Percentiles rank a stretch among this genome's conserved stretches.
These are phyloP conservation scores for Pascua guehoae DNA, from an alignment of 1,284 basidiomycete genomes.

Conservation along the genomic window DNA sequence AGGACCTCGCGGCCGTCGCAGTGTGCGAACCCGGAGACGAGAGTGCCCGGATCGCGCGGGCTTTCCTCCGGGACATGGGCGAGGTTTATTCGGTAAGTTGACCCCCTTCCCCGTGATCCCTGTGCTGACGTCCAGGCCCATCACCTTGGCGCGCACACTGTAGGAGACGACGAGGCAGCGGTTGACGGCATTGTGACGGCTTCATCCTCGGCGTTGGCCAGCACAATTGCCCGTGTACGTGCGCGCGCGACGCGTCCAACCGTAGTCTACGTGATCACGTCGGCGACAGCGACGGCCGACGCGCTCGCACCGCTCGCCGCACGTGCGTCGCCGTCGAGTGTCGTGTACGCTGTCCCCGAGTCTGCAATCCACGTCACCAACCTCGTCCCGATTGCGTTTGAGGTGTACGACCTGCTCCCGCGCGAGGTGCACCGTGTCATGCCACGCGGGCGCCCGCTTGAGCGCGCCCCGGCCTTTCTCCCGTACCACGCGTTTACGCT, in stretches of 20 bases:
- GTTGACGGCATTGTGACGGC: neutral
- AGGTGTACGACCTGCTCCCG: slow-evolving; percentile 33
- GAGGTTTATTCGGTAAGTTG: slow-evolving; percentile 15
- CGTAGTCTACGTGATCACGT: slow-evolving; percentile 13
- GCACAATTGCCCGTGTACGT: neutral
- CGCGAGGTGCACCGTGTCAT: slow-evolving; percentile 21
- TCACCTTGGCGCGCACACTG: slow-evolving; percentile 7
- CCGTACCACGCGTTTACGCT: slow-evolving; percentile 36
- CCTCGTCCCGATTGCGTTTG: slow-evolving; percentile 25
- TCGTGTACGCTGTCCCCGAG: slow-evolving; percentile 5
- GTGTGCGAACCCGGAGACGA: slow-evolving; percentile 21
- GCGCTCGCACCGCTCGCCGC: slow-evolving; percentile 6
- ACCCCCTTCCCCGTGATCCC: neutral
- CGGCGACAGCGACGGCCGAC: neutral
- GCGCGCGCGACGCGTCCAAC: neutral
- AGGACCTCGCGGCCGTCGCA: slow-evolving; percentile 28
- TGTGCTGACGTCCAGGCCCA: neutral
- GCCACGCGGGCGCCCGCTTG: slow-evolving; percentile 18
- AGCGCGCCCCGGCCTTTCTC: slow-evolving; percentile 12
- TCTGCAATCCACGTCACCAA: slow-evolving; percentile 5
- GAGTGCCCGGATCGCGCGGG: slow-evolving; percentile 5
- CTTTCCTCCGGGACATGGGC: slow-evolving; percentile 17
- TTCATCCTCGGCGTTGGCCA: slow-evolving; percentile 1
- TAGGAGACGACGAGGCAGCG: neutral
- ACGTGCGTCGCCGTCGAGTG: neutral